phyloP scores from a whole-genome alignment of 2,329 filamentous ascomycete genomes.

The Aspergillus sojae region DNA sequence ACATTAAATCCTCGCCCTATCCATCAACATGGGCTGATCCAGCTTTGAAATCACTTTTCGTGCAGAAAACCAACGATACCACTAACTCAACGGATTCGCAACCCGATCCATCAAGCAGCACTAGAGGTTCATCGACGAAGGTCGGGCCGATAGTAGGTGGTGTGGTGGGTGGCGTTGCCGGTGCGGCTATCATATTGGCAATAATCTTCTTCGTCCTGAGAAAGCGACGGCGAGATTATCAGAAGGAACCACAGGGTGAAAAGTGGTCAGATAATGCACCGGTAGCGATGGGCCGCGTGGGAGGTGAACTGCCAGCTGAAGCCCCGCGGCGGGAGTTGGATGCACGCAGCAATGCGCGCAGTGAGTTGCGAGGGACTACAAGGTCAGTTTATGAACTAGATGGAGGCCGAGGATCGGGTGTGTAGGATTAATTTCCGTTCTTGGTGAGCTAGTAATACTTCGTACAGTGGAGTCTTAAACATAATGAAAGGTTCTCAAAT shows the following conservation, averaged over 20 bases:
- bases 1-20: slow-evolving; percentile 13
- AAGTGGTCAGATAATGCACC: neutral
- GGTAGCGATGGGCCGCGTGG: neutral
- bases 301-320: neutral
- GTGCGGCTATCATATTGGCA: slow-evolving; percentile 1
- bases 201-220: neutral
- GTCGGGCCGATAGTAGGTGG: slow-evolving; percentile 17
- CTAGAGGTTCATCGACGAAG: neutral
- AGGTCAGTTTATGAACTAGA: neutral
- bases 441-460: rapidly evolving
- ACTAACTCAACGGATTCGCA: neutral
- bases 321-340: neutral
- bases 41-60: neutral
- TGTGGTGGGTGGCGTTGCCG: slow-evolving; percentile 17
- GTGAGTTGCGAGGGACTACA: neutral
- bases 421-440: neutral
- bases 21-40: slow-evolving; percentile 8
- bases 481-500: neutral
- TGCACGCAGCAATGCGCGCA: neutral
- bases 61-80: neutral
- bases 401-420: neutral
- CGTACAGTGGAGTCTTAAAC: neutral
- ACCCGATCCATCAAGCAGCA: neutral
- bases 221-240: neutral
- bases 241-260: neutral